Evolutionary conservation across 2,329 filamentous ascomycete species (phyloP).

Genomic region (Tothia fuscella): DNA sequence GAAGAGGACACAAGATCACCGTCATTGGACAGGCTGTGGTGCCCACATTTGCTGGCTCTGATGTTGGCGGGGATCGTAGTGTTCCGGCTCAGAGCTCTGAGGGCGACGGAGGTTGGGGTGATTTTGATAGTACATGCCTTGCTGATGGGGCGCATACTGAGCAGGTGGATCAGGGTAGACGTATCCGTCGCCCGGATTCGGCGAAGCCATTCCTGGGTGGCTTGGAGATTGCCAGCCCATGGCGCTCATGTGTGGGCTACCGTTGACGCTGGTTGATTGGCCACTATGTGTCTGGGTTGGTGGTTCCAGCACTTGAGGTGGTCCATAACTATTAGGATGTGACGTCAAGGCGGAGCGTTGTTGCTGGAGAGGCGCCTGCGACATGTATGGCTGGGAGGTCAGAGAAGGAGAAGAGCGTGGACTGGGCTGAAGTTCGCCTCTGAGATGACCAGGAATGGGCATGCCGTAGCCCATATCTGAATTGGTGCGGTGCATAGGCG

Average conservation of each 20-base stretch:
- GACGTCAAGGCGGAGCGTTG: constrained; percentile 58
- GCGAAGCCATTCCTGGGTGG: constrained; percentile 60
- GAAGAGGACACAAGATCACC: neutral
- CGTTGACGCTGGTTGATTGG: constrained; percentile 59
- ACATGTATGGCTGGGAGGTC: constrained; percentile 53
- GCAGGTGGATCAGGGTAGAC: constrained; percentile 59
- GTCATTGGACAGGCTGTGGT: constrained; percentile 28
- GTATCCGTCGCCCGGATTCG: constrained; percentile 62
- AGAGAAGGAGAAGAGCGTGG: constrained; percentile 51
- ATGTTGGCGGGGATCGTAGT: constrained; percentile 32
- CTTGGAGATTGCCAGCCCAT: constrained; percentile 81
- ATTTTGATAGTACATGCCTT: constrained; percentile 59
- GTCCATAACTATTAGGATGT: constrained; percentile 72
- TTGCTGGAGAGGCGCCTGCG: constrained; percentile 33
- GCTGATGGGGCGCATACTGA: constrained; percentile 46
- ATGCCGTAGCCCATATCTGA: constrained; percentile 38
- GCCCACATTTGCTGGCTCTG: constrained; percentile 31
- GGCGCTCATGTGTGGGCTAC: constrained; percentile 74
- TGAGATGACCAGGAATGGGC: constrained; percentile 71
- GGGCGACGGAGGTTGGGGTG: constrained; percentile 55
- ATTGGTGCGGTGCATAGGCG: constrained; percentile 48
- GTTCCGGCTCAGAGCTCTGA: constrained; percentile 56
- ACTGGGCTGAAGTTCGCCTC: constrained; percentile 60
- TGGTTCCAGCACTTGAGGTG: constrained; percentile 70
- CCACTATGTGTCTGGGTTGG: constrained; percentile 68